Conservation (phyloP, 2,329 filamentous ascomycete genomes). For the Shiraia bambusicola region DNA sequence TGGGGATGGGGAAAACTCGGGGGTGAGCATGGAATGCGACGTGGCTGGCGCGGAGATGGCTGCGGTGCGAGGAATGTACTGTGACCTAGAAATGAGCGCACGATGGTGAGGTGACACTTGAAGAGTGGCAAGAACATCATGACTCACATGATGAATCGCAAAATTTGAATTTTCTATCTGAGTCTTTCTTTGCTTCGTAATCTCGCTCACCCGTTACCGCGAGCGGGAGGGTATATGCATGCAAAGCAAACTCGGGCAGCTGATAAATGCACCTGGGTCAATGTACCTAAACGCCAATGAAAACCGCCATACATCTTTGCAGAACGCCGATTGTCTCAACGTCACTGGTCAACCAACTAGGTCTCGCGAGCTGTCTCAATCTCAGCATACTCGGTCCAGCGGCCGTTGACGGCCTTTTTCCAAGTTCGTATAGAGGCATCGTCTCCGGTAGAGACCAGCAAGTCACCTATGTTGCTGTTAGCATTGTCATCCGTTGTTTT, state of each 20-base stretch:
- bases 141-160: too few species aligned
- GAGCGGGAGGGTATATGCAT: slow-evolving; percentile 30
- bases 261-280: slow-evolving; percentile 16
- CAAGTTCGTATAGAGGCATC: slow-evolving; percentile 62
- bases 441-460: slow-evolving; percentile 74
- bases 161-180: not conserved
- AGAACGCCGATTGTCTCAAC: slow-evolving; percentile 13
- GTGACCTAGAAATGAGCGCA: slow-evolving; percentile 12
- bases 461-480: slow-evolving; percentile 59
- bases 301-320: slow-evolving; percentile 10
- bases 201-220: not conserved
- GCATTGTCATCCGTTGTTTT: not conserved
- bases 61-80: slow-evolving; percentile 25
- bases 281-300: slow-evolving; percentile 11
- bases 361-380: slow-evolving; percentile 45
- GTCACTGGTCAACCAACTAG: slow-evolving; percentile 9
- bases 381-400: slow-evolving; percentile 53
- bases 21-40: slow-evolving; percentile 26
- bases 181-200: not conserved
- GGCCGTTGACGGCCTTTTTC: slow-evolving; percentile 52
- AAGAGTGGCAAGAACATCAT: not conserved
- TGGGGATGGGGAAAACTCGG: slow-evolving; percentile 7
- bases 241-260: slow-evolving; percentile 17
- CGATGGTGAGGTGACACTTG: not conserved
- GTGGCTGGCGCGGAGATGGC: slow-evolving; percentile 28